A percentile compares a stretch with the other conserved stretches of the same genome.
Evolutionary conservation across 2,329 filamentous ascomycete genomes (phyloP).

Genomic region (Sporothrix dimorphospora): DNA sequence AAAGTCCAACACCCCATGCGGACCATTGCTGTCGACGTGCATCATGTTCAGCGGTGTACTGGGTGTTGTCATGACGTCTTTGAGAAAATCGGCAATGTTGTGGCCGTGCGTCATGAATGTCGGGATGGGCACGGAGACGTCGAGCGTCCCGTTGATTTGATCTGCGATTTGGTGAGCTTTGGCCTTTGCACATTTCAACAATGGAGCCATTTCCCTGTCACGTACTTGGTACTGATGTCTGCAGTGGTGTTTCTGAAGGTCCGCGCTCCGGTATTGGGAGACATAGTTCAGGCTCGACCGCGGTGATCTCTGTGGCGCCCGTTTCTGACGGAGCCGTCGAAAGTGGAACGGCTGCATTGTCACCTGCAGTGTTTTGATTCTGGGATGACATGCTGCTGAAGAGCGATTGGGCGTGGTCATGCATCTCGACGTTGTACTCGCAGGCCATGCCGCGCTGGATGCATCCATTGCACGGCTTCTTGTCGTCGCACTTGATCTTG

Average conservation of each 20-base stretch:
- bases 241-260: not conserved
- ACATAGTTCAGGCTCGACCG: not conserved
- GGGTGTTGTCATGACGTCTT: slow-evolving; percentile 55
- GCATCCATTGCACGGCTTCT: slow-evolving; percentile 58
- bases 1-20: slow-evolving; percentile 52
- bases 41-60: slow-evolving; percentile 37
- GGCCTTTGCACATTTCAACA: not conserved
- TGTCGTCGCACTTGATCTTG: slow-evolving; percentile 59
- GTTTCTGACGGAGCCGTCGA: not conserved
- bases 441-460: slow-evolving; percentile 52
- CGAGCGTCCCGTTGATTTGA: not conserved
- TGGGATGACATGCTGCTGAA: not conserved
- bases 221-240: not conserved
- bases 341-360: not conserved
- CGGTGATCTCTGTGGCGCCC: not conserved
- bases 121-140: not conserved
- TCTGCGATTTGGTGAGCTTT: not conserved
- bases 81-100: slow-evolving; percentile 52
- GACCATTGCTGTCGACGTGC: slow-evolving; percentile 46
- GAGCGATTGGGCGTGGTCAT: not conserved
- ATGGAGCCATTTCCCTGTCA: not conserved
- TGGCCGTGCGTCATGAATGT: slow-evolving; percentile 7
- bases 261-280: not conserved
- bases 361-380: not conserved
- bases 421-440: slow-evolving; percentile 38